Evolutionary conservation across 2,329 filamentous ascomycete species (phyloP).

Genomic region (Penicillium frequentans): DNA sequence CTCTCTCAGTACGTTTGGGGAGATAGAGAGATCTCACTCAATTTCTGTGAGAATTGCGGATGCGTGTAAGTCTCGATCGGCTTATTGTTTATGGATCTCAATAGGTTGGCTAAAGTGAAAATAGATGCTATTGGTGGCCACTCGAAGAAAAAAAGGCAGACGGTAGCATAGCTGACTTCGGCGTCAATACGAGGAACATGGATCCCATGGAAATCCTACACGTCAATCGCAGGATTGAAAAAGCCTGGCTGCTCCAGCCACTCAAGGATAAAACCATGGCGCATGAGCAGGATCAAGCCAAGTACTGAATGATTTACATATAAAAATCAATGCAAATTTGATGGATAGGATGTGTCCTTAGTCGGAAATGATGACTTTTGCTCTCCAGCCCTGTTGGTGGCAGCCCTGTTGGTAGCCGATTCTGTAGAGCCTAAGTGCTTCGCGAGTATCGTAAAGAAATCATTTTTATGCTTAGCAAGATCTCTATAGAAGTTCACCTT

Average conservation of each 20-base stretch:
- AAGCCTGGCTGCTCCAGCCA: neutral
- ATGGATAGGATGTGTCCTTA: no score
- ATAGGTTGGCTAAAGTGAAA: neutral
- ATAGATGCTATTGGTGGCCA: constrained; percentile 8
- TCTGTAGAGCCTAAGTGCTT: no score
- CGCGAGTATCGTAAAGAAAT: no score
- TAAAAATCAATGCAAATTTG: neutral
- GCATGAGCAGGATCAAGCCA: constrained; percentile 5
- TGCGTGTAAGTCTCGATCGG: constrained; percentile 9
- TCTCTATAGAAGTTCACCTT: no score
- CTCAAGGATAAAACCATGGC: constrained; percentile 1
- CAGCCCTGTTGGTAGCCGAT: no score
- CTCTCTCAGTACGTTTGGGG: constrained; percentile 8
- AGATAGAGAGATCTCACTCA: constrained; percentile 6
- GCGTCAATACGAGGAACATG: constrained; percentile 10
- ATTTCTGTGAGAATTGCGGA: constrained; percentile 10
- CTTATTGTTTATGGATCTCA: neutral
- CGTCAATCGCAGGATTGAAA: constrained; percentile 7
- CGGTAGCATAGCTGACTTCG: constrained; percentile 1
- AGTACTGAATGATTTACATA: constrained; percentile 4
- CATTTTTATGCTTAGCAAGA: no score
- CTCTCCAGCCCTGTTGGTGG: no score
- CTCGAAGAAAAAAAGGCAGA: constrained; percentile 3
- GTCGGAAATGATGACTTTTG: no score
- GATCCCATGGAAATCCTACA: constrained; percentile 9